Evolutionary conservation across 768 basidiomycete species (phyloP).

Genomic region (Macrolepiota fuliginosa): DNA sequence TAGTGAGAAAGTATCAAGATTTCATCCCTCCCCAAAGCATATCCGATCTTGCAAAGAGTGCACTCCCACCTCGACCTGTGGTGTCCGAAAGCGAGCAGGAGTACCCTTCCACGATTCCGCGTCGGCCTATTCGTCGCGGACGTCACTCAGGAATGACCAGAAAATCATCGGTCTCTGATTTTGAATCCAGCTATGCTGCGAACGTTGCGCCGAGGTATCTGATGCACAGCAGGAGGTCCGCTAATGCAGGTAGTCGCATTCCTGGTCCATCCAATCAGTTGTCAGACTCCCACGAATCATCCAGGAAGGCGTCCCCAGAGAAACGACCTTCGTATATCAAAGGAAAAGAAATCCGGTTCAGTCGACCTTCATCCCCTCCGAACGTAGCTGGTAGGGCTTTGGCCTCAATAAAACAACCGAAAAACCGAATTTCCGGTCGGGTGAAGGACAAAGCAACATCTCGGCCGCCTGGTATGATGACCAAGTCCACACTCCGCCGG

Average conservation of each 20-base stretch:
- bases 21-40: slow-evolving; percentile 71
- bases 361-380: slow-evolving; percentile 46
- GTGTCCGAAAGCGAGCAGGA: slow-evolving; percentile 87
- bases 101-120: slow-evolving; percentile 35
- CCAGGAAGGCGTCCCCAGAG: slow-evolving; percentile 72
- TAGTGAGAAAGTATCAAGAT: slow-evolving; percentile 81
- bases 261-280: slow-evolving; percentile 48
- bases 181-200: slow-evolving; percentile 90
- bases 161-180: slow-evolving; percentile 75
- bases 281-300: slow-evolving; percentile 57
- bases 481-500: slow-evolving; percentile 56
- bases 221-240: slow-evolving; percentile 48
- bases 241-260: slow-evolving; percentile 45
- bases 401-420: slow-evolving; percentile 30
- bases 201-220: slow-evolving; percentile 82
- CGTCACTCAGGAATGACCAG: slow-evolving; percentile 41
- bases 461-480: slow-evolving; percentile 38
- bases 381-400: slow-evolving; percentile 15
- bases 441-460: slow-evolving; percentile 39
- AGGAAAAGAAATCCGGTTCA: slow-evolving; percentile 38
- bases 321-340: slow-evolving; percentile 44
- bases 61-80: slow-evolving; percentile 53
- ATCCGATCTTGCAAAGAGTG: slow-evolving; percentile 69
- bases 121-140: slow-evolving; percentile 41
- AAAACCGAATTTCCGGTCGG: slow-evolving; percentile 35